Conservation (phyloP, 345 rosid genomes). For the Cardiospermum halicacabum region DNA sequence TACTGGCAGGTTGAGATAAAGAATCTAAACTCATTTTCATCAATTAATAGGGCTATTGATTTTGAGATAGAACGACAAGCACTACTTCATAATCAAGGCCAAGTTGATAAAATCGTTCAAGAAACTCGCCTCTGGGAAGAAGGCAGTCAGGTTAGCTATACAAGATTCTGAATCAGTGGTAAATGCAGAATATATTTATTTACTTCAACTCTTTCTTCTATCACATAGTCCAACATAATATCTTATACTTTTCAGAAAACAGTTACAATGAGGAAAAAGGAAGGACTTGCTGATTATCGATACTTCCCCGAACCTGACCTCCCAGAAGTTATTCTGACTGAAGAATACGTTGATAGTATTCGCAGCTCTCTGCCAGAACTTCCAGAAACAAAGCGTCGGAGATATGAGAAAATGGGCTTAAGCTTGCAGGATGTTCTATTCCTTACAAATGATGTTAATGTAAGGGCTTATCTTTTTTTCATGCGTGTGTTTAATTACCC, state of each 20-base stretch:
- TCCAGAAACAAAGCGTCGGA: conserved; percentile 83
- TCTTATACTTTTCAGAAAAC: conserved; percentile 57
- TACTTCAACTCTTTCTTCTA: conserved; percentile 2
- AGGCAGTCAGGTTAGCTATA: conserved; percentile 63
- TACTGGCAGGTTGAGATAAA: conserved; percentile 81
- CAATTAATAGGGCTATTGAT: conserved; percentile 85
- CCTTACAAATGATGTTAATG: conserved; percentile 79
- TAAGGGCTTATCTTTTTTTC: conserved; percentile 35
- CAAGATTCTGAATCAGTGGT: conserved; percentile 5
- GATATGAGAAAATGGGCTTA: conserved; percentile 81
- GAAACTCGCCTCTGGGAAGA: conserved; percentile 99
- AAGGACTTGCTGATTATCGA: conserved; percentile 91
- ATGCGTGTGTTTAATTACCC: neutral
- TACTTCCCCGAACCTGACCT: conserved; percentile 98
- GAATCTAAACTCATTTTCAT: conserved; percentile 85
- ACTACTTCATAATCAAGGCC: conserved; percentile 60
- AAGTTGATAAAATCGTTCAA: conserved; percentile 62
- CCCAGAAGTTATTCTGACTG: conserved; percentile 69
- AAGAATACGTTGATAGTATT: conserved; percentile 62
- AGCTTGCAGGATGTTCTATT: conserved; percentile 92
- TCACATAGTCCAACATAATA: conserved; percentile 13
- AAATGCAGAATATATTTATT: conserved; percentile 1
- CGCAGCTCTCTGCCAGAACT: conserved; percentile 68
- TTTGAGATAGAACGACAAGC: conserved; percentile 83
- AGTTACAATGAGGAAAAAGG: conserved; percentile 92